Evolutionary conservation across 176 grass and related monocot species (phyloP).

Genomic region (Juncus effusus): DNA sequence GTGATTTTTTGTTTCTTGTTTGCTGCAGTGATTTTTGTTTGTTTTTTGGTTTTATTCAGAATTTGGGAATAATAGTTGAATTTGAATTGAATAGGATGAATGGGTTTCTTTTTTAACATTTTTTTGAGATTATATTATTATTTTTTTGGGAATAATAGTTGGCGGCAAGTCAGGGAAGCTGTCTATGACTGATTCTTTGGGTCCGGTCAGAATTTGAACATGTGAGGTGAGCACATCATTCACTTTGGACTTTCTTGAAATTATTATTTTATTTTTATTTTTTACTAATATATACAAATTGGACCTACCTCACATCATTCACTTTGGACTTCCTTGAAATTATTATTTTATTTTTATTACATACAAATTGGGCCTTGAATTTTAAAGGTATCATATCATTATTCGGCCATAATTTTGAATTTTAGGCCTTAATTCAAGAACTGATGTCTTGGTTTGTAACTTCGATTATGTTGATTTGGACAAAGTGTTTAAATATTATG

Average conservation of each 20-base stretch:
- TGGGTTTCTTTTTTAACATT: background rate
- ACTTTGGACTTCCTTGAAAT: too few species aligned
- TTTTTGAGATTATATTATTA: slow-evolving; percentile 7
- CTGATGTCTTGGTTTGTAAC: too few species aligned
- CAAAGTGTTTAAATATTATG: too few species aligned
- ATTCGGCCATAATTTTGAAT: too few species aligned
- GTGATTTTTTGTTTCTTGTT: background rate
- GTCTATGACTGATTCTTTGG: background rate
- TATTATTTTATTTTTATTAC: too few species aligned
- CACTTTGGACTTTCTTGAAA: too few species aligned
- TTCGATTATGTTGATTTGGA: too few species aligned
- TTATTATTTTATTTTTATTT: too few species aligned
- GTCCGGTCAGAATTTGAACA: background rate
- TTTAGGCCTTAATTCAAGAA: too few species aligned
- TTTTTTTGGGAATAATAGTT: background rate
- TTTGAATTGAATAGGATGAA: background rate
- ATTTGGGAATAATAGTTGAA: background rate
- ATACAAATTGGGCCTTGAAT: too few species aligned
- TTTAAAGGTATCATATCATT: too few species aligned
- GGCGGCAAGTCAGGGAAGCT: slow-evolving; percentile 1
- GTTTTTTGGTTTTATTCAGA: background rate
- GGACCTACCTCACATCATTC: slow-evolving; percentile 6
- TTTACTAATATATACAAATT: too few species aligned
- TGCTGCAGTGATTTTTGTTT: background rate
- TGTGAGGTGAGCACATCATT: slow-evolving; percentile 9